phyloP scores from a whole-genome alignment of 1,139 yeast genomes.

The Nakaseomyces delphensis region DNA sequence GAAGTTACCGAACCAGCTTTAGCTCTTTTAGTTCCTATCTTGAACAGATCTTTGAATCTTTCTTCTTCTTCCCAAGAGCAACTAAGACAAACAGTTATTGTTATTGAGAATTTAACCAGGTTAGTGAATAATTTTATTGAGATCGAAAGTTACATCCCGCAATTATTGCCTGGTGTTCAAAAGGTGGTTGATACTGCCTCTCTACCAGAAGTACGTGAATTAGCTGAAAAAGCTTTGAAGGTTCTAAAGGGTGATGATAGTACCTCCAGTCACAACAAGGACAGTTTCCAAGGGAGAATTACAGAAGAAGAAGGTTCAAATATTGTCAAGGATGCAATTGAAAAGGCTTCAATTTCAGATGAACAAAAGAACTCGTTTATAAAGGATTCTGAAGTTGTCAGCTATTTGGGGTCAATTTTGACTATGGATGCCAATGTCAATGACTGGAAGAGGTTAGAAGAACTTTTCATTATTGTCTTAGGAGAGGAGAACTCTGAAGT shows the following conservation, averaged over 20 bases:
- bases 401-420: conserved; percentile 50
- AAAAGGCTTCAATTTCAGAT: conserved; percentile 18
- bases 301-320: conserved; percentile 45
- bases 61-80: conserved; percentile 86
- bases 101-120: conserved; percentile 90
- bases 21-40: conserved; percentile 81
- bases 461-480: conserved; percentile 45
- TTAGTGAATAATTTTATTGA: conserved; percentile 90
- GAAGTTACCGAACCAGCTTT: conserved; percentile 97
- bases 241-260: conserved; percentile 74
- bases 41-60: conserved; percentile 82
- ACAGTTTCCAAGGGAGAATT: conserved; percentile 70
- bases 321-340: conserved; percentile 37
- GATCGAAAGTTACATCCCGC: conserved; percentile 80
- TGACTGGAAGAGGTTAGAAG: conserved; percentile 73
- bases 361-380: conserved; percentile 20
- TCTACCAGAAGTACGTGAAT: conserved; percentile 90
- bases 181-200: conserved; percentile 87
- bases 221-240: conserved; percentile 74
- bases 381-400: conserved; percentile 35
- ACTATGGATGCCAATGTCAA: conserved; percentile 77
- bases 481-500: conserved; percentile 37
- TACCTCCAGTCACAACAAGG: conserved; percentile 38
- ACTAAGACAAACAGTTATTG: conserved; percentile 92
- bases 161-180: conserved; percentile 79